Evolutionary conservation across 148 eudicot species (phyloP).

Genomic region (Chenopodium formosanum): DNA sequence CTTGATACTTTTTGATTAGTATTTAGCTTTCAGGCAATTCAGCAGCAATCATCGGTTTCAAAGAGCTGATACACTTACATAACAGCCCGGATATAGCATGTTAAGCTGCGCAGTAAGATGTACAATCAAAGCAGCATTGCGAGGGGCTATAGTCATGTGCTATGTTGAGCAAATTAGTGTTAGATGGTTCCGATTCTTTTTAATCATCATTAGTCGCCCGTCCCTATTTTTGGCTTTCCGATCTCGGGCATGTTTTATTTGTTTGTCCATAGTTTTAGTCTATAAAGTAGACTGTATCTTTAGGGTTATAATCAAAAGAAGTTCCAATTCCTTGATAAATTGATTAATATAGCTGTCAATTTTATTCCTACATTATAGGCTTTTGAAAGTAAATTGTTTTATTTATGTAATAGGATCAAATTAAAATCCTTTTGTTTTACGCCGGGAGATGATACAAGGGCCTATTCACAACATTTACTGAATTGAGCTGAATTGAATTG

Average conservation of each 20-base stretch:
- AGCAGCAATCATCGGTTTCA: not conserved
- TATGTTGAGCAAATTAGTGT: not conserved
- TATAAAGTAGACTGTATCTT: constrained; percentile 6
- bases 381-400: no score
- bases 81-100: not conserved
- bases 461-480: no score
- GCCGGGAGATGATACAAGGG: no score
- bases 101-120: not conserved
- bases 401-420: no score
- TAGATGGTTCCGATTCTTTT: not conserved
- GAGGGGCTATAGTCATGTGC: not conserved
- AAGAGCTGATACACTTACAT: not conserved
- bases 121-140: not conserved
- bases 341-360: not conserved
- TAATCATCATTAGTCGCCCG: not conserved
- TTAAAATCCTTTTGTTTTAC: no score
- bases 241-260: not conserved
- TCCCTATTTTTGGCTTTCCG: not conserved
- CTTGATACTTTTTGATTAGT: not conserved
- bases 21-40: not conserved
- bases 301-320: not conserved
- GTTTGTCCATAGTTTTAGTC: constrained; percentile 2
- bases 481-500: no score
- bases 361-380: not conserved
- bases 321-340: not conserved